phyloP scores from a whole-genome alignment of 1,284 basidiomycete species.

The Microbotryomycetes sp. region DNA sequence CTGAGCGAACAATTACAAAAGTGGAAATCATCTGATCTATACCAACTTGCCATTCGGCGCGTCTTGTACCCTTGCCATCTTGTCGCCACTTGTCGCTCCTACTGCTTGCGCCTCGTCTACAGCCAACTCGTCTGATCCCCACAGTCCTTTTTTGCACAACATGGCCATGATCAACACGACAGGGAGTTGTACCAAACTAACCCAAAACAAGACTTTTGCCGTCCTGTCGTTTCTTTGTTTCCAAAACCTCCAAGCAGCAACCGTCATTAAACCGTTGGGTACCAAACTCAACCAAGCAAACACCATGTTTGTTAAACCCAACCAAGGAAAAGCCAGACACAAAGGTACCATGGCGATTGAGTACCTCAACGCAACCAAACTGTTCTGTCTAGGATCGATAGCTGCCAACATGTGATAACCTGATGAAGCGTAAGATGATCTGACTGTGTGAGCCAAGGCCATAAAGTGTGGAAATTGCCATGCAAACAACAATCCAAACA shows the following conservation, averaged over 20 bases:
- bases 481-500: conserved; percentile 78
- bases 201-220: conserved; percentile 71
- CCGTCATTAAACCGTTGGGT: conserved; percentile 67
- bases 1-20: no score
- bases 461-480: conserved; percentile 99
- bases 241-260: conserved; percentile 72
- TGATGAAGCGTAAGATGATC: conserved; percentile 83
- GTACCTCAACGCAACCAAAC: conserved; percentile 79
- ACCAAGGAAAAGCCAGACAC: conserved; percentile 70
- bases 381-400: conserved; percentile 70
- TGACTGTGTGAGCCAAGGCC: conserved; percentile 77
- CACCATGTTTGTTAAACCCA: conserved; percentile 78
- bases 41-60: no score
- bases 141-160: conserved; percentile 71
- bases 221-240: conserved; percentile 60
- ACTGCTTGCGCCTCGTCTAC: conserved; percentile 1
- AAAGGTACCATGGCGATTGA: conserved; percentile 70
- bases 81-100: background rate
- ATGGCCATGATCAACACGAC: conserved; percentile 88
- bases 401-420: conserved; percentile 93
- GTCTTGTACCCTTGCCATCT: no score
- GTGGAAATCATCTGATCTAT: no score
- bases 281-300: conserved; percentile 73
- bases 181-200: conserved; percentile 86
- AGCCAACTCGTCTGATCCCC: conserved; percentile 9